Percentiles rank a stretch among this genome's conserved stretches.
These are phyloP conservation scores for Anisodus tanguticus DNA, from an alignment of 257 asterid genomes.

Conservation along the genomic window DNA sequence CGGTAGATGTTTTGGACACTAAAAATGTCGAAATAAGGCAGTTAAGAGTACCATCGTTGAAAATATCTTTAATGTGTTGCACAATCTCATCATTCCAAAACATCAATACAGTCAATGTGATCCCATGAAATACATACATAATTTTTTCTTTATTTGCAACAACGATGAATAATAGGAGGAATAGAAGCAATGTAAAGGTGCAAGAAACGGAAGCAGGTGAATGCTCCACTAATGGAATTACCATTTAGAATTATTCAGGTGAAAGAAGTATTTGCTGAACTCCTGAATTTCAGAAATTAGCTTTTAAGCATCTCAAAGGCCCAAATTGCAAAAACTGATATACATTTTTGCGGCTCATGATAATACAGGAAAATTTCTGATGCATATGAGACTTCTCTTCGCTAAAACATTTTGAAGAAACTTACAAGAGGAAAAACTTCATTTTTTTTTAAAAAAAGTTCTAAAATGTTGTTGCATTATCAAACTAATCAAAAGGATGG, in stretches of 20 bases:
- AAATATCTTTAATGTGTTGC: not conserved
- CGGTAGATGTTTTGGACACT: not conserved
- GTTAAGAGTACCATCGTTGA: not conserved
- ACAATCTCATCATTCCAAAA: not conserved
- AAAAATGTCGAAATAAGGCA: not conserved
- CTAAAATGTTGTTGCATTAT: not conserved
- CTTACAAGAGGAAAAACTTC: not conserved
- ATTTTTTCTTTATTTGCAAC: slow-evolving; percentile 1
- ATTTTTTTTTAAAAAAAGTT: not conserved
- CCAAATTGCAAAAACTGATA: not conserved
- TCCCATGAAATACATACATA: not conserved
- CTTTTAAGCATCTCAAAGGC: slow-evolving; percentile 7
- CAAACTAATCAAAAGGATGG: not conserved
- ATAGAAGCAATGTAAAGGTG: not conserved
- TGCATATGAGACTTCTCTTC: not conserved
- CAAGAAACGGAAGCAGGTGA: not conserved
- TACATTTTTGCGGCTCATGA: not conserved
- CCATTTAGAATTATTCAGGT: too few relatives aligned
- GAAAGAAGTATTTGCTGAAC: not conserved
- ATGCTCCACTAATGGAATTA: not conserved
- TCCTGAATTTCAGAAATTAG: slow-evolving; percentile 5
- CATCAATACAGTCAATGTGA: not conserved
- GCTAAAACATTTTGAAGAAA: not conserved
- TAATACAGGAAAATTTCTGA: not conserved
- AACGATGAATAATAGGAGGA: not conserved